Evolutionary conservation across 768 basidiomycete species (phyloP).

Genomic region (Dacryopinax primogenitus): DNA sequence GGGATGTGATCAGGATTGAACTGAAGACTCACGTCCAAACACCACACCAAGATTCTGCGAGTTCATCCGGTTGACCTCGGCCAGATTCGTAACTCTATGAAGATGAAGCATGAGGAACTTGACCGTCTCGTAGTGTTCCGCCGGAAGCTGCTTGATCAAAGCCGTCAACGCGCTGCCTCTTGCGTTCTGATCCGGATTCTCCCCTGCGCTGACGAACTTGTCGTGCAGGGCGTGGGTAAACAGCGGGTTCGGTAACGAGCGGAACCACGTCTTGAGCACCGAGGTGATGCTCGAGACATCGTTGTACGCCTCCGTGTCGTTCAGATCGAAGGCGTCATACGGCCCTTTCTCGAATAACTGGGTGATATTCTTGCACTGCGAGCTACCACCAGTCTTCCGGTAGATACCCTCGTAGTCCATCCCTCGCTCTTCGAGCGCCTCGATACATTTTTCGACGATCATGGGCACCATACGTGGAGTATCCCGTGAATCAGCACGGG

Average conservation of each 20-base stretch:
- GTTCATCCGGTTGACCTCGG: slow-evolving; percentile 79
- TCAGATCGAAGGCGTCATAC: slow-evolving; percentile 76
- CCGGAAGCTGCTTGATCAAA: slow-evolving; percentile 63
- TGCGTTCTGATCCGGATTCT: slow-evolving; percentile 44
- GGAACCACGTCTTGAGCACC: slow-evolving; percentile 92
- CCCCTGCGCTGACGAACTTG: slow-evolving; percentile 65
- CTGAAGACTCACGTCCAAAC: slow-evolving; percentile 76
- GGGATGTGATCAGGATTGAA: slow-evolving; percentile 12
- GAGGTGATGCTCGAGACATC: slow-evolving; percentile 96
- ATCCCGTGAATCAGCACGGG: slow-evolving; percentile 48
- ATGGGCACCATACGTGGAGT: slow-evolving; percentile 59
- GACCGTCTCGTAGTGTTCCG: slow-evolving; percentile 78
- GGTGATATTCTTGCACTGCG: slow-evolving; percentile 84
- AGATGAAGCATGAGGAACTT: slow-evolving; percentile 75
- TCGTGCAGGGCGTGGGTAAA: slow-evolving; percentile 86
- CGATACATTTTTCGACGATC: slow-evolving; percentile 91
- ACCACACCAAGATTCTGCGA: slow-evolving; percentile 92
- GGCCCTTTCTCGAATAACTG: slow-evolving; percentile 90
- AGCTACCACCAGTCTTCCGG: slow-evolving; percentile 88
- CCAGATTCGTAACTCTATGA: slow-evolving; percentile 53
- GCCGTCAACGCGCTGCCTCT: slow-evolving; percentile 53
- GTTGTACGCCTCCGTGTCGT: slow-evolving; percentile 80
- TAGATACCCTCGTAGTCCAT: slow-evolving; percentile 97
- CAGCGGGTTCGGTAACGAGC: slow-evolving; percentile 79
- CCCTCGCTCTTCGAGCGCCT: slow-evolving; percentile 77